Evolutionary conservation across 805 yeast genomes (phyloP).

Genomic region (Pichia occidentalis): DNA sequence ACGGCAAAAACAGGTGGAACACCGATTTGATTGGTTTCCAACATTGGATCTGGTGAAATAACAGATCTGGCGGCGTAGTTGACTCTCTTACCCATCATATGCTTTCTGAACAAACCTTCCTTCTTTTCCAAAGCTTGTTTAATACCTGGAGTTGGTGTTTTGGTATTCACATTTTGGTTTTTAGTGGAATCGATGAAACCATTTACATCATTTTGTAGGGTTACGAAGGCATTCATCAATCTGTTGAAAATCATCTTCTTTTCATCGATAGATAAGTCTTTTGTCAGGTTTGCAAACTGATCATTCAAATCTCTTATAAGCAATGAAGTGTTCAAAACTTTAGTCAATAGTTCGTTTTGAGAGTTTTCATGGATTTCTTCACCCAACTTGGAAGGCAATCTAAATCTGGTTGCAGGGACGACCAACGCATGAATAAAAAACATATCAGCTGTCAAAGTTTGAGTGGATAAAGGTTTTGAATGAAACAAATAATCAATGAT

Average conservation of each 20-base stretch:
- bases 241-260: slow-evolving; percentile 68
- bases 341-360: slow-evolving; percentile 82
- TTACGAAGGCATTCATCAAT: slow-evolving; percentile 92
- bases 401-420: slow-evolving; percentile 95
- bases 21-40: slow-evolving; percentile 97
- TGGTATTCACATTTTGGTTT: slow-evolving; percentile 64
- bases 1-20: slow-evolving; percentile 98
- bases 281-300: slow-evolving; percentile 60
- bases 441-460: slow-evolving; percentile 60
- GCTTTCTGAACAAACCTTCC: slow-evolving; percentile 96
- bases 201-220: slow-evolving; percentile 91
- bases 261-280: slow-evolving; percentile 58
- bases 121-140: slow-evolving; percentile 97
- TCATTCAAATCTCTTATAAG: slow-evolving; percentile 86
- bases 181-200: slow-evolving; percentile 90
- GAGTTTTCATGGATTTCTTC: slow-evolving; percentile 94
- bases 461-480: slow-evolving; percentile 56
- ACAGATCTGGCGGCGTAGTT: slow-evolving; percentile 98
- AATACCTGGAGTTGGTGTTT: slow-evolving; percentile 85
- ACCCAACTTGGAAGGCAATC: slow-evolving; percentile 94
- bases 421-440: slow-evolving; percentile 84
- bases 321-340: slow-evolving; percentile 71
- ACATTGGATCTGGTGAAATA: slow-evolving; percentile 96
- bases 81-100: slow-evolving; percentile 99
- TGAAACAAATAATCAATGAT: slow-evolving; percentile 72